These are phyloP conservation scores for Podospora pseudocomata DNA, from an alignment of 495 filamentous ascomycete genomes.

Conservation along the genomic window DNA sequence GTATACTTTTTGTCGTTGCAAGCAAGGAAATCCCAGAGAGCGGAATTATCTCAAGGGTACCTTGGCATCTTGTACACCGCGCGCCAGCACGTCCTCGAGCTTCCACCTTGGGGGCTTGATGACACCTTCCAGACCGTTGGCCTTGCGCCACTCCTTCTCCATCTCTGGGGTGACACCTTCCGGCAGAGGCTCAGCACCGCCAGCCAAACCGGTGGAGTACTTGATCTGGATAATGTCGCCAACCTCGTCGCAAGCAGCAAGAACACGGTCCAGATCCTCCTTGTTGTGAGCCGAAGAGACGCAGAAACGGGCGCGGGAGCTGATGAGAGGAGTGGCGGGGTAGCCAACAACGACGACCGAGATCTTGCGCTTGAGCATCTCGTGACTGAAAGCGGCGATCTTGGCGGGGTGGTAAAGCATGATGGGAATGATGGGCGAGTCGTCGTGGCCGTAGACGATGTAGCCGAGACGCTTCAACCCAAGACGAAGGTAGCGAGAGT, in stretches of 20 bases:
- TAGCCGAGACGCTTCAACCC: constrained; percentile 95
- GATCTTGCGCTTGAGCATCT: constrained; percentile 96
- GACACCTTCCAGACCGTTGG: constrained; percentile 48
- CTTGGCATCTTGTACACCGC: constrained; percentile 78
- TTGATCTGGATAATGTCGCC: constrained; percentile 91
- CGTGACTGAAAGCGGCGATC: constrained; percentile 95
- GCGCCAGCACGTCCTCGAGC: constrained; percentile 72
- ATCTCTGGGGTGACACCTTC: constrained; percentile 65
- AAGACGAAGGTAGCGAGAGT: constrained; percentile 93
- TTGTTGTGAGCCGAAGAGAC: constrained; percentile 96
- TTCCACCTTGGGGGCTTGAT: constrained; percentile 73
- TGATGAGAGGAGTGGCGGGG: constrained; percentile 93
- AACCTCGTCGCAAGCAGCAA: constrained; percentile 87
- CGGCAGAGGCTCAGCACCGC: constrained; percentile 70
- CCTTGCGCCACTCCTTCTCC: constrained; percentile 66
- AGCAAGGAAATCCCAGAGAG: background rate
- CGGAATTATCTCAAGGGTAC: constrained; percentile 54
- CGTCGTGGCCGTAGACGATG: constrained; percentile 95
- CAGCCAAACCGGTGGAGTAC: constrained; percentile 90
- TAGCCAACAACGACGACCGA: constrained; percentile 98
- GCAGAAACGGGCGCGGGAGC: constrained; percentile 91
- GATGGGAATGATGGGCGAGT: constrained; percentile 93
- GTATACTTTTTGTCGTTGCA: constrained; percentile 7
- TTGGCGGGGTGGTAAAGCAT: constrained; percentile 95
- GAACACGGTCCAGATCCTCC: constrained; percentile 89